Base-by-base conservation (phyloP, 208 protist genomes). In the Trypanosoma grayi region DNA sequence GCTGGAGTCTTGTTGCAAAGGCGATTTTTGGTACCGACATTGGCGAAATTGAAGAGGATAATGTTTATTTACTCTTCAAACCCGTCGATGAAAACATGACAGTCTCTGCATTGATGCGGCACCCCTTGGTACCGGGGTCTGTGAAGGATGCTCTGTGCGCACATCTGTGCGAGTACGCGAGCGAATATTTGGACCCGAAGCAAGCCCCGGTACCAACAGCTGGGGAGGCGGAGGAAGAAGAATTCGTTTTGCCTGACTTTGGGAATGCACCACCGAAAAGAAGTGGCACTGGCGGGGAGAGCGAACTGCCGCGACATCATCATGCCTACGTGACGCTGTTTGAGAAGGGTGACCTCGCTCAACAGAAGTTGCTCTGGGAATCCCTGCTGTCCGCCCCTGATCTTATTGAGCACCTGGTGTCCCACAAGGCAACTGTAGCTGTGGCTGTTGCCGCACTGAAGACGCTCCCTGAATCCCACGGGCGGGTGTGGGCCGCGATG, bases 121-220 rank as follows among this genome's bases (percentile, higher is more conserved):
- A 91, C 50, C 59, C 70, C 8, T 51, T 83, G 20, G 79, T 88
- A 14, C 77, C 84, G 40, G 20, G 48, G 2, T 46, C 57, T 16
- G 55, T 96, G 34, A 88, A 90, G 75, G 90, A 93, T 60, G 85
- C 79, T 18, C 79, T 96, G 45, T 78, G 65, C 30, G 85, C 77
- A 7, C 81, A 92, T 50, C 73, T 93, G 13, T 76, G 67, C 54
- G 86, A 90, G 65, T 85, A 79, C 55, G 80, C 66, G 1, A 69
- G 0, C 10, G 82, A 89, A 27, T 95, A 93, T 43, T 66, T 95
- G 37, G 37, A 66, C 16, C 55, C 79, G 2, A 0, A 52, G 45
- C 25, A 59, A 33, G 33, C 46, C 3, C 30, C 37, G 6, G 28
- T 14, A 45, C 18, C 57, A 36, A 7, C 20, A 20, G 51, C 52